A percentile compares a stretch with the other conserved stretches of the same genome.
These are phyloP conservation scores for Picea glauca DNA, from an alignment of 75 land plant genomes.

Conservation along the genomic window DNA sequence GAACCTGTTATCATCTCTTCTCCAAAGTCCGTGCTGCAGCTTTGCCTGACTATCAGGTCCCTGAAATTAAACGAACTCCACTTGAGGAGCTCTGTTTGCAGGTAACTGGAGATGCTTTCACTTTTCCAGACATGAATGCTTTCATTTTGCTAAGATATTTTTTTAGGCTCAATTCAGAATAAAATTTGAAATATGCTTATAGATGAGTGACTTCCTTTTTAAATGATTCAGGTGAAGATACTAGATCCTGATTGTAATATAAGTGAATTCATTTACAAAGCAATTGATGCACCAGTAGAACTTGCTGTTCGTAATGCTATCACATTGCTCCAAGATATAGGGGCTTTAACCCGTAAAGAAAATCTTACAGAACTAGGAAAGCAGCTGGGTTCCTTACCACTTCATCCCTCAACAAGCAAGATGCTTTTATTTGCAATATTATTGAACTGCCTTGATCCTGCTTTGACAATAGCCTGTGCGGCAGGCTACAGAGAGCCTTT, in stretches of 20 bases:
- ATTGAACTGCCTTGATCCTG: constrained; percentile 91
- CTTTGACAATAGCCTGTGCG: constrained; percentile 86
- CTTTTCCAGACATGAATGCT: neutral
- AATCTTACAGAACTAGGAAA: constrained; percentile 76
- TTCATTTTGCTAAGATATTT: neutral
- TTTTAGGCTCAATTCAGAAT: neutral
- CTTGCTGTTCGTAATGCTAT: constrained; percentile 74
- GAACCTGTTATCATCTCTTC: constrained; percentile 88
- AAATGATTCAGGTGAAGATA: constrained; percentile 66
- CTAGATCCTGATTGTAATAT: constrained; percentile 61
- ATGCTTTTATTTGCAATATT: constrained; percentile 85
- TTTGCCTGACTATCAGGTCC: constrained; percentile 77
- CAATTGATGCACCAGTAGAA: constrained; percentile 76
- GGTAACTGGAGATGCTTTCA: constrained; percentile 28
- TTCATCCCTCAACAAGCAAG: constrained; percentile 88
- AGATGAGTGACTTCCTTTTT: constrained; percentile 4
- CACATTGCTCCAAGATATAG: constrained; percentile 68
- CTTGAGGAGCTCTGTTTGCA: constrained; percentile 94
- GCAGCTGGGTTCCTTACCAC: constrained; percentile 79
- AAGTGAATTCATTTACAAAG: constrained; percentile 60
- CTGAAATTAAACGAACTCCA: constrained; percentile 93
- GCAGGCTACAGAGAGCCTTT: constrained; percentile 82
- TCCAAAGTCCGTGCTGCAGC: constrained; percentile 66
- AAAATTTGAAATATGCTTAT: neutral
- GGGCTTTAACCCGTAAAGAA: constrained; percentile 72